Evolutionary conservation across 169 alveolate species (phyloP).

Genomic region (Plasmodium malariae): DNA sequence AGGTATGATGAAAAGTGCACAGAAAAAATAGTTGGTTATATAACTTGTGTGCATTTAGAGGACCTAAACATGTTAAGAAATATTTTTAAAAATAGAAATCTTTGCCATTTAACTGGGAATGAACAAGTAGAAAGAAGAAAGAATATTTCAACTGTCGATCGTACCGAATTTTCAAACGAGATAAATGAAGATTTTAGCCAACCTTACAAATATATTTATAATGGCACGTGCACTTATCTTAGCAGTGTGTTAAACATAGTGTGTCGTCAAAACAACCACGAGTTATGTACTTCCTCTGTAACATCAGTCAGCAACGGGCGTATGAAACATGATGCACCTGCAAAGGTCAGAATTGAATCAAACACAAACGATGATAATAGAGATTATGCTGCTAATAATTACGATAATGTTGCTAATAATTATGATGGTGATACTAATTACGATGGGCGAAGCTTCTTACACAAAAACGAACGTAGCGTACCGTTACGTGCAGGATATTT

Average conservation of each 20-base stretch:
- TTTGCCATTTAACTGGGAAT: conserved; percentile 1
- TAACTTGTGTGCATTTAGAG: conserved; percentile 41
- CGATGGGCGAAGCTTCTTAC: neutral
- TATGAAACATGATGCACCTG: too few species aligned
- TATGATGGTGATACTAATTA: too few species aligned
- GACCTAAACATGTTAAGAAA: conserved; percentile 26
- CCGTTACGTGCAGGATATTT: conserved; percentile 37
- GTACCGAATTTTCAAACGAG: neutral
- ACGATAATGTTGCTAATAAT: neutral
- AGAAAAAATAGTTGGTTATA: conserved; percentile 29
- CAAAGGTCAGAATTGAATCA: neutral
- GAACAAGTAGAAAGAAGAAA: neutral
- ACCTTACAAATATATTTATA: neutral
- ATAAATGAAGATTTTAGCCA: neutral
- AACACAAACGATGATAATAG: neutral
- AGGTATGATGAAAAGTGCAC: conserved; percentile 77
- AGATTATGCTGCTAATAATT: neutral
- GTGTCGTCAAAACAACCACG: neutral
- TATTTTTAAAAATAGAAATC: conserved; percentile 21
- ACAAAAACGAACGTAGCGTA: neutral
- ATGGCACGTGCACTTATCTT: neutral
- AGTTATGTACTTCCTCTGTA: neutral
- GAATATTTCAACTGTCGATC: neutral
- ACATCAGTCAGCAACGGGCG: neutral
- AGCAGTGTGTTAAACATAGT: neutral